Evolutionary conservation across 1,284 basidiomycete species (phyloP).

Genomic region (Ceraceosorus bombacis): DNA sequence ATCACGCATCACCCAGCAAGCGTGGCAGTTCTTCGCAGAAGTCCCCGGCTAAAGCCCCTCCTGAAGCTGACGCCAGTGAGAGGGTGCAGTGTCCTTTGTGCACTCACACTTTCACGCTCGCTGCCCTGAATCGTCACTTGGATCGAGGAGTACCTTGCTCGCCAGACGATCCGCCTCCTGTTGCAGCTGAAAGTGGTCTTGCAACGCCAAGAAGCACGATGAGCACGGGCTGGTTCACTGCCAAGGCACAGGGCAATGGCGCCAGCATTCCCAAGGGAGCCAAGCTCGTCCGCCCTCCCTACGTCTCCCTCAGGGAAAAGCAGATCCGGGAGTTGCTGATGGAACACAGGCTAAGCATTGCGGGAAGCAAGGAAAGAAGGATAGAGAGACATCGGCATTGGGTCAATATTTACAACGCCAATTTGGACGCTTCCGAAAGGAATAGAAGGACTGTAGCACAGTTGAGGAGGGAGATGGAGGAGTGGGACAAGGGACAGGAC

Average conservation of each 20-base stretch:
- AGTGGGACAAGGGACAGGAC: conserved; percentile 32
- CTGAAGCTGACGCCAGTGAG: no score
- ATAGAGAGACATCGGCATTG: conserved; percentile 40
- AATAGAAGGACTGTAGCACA: conserved; percentile 17
- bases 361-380: conserved; percentile 27
- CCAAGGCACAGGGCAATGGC: not conserved
- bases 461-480: conserved; percentile 25
- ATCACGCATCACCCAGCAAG: no score
- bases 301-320: conserved; percentile 29
- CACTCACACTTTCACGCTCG: conserved; percentile 26
- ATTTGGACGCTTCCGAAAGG: conserved; percentile 37
- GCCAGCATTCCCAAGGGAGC: not conserved
- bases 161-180: conserved; percentile 23
- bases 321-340: conserved; percentile 36
- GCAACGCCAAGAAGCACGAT: conserved; percentile 5
- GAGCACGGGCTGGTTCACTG: not conserved
- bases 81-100: conserved; percentile 11
- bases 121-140: conserved; percentile 36
- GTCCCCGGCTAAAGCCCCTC: no score
- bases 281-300: conserved; percentile 33
- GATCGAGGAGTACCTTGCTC: conserved; percentile 23
- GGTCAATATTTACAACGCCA: conserved; percentile 45
- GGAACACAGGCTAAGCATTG: conserved; percentile 20
- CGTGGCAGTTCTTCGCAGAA: no score
- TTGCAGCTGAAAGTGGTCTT: conserved; percentile 19